phyloP scores from a whole-genome alignment of 73 alveolate species.

The Uronychia setigera region DNA sequence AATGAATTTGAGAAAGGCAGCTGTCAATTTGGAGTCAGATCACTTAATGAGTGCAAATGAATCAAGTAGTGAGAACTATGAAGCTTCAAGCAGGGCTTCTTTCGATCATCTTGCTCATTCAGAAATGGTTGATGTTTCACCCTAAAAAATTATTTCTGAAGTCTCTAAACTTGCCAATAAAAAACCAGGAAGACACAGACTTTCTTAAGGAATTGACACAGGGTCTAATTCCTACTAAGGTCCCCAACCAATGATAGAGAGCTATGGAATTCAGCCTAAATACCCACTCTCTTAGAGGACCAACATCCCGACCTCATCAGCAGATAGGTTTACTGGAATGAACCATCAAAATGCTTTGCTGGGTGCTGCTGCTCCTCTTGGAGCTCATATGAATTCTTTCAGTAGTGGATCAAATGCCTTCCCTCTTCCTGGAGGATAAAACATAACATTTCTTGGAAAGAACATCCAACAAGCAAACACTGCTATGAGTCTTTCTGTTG shows the following conservation, averaged over 20 bases:
- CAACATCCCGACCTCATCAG: background rate
- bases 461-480: no score
- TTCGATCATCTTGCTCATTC: background rate
- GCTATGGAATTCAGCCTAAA: background rate
- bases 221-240: background rate
- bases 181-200: background rate
- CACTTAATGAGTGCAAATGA: background rate
- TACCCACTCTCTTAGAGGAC: background rate
- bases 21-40: background rate
- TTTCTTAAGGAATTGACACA: background rate
- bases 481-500: background rate
- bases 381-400: background rate
- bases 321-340: background rate
- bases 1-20: background rate
- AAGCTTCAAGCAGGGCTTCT: background rate
- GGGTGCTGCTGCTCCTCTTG: no score
- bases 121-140: background rate
- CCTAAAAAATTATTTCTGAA: background rate
- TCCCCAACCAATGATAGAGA: background rate
- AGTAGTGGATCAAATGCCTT: background rate
- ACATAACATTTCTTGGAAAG: no score
- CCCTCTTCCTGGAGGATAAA: no score
- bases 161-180: background rate
- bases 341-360: no score
- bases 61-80: background rate